Percentiles rank a stretch among this genome's conserved stretches.
These are phyloP conservation scores for Phylloporus sp. DNA, from an alignment of 768 basidiomycete genomes.

Conservation along the genomic window DNA sequence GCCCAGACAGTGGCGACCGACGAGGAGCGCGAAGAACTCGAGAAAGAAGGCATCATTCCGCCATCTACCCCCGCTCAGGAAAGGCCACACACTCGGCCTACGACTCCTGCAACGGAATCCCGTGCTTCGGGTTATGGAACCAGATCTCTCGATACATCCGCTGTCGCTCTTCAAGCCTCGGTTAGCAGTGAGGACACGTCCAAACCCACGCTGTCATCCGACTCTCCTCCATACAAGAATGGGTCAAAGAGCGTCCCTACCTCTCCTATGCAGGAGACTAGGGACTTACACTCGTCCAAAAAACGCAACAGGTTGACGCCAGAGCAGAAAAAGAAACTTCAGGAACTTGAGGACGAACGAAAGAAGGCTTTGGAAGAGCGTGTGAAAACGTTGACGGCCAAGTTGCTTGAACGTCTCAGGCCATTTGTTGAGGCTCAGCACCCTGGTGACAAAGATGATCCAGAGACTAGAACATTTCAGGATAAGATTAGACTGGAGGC, in stretches of 20 bases:
- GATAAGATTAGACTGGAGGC: slow-evolving; percentile 76
- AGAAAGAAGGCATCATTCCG: slow-evolving; percentile 54
- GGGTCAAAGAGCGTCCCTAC: slow-evolving; percentile 23
- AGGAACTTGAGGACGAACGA: slow-evolving; percentile 78
- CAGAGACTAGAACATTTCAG: slow-evolving; percentile 79
- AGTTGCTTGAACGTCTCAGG: slow-evolving; percentile 79
- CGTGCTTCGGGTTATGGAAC: slow-evolving; percentile 4
- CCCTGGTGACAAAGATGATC: slow-evolving; percentile 76
- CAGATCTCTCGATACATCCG: slow-evolving; percentile 12
- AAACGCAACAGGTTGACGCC: slow-evolving; percentile 57
- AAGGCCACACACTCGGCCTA: slow-evolving; percentile 13
- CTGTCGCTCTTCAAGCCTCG: slow-evolving; percentile 18
- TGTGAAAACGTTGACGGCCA: slow-evolving; percentile 66
- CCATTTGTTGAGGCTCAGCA: slow-evolving; percentile 89
- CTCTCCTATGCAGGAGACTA: slow-evolving; percentile 34
- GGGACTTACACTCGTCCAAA: slow-evolving; percentile 30
- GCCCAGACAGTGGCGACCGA: slow-evolving; percentile 87
- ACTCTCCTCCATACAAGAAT: slow-evolving; percentile 16
- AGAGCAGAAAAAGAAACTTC: slow-evolving; percentile 83
- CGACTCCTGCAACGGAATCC: slow-evolving; percentile 14
- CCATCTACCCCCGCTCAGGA: slow-evolving; percentile 16
- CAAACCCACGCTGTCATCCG: slow-evolving; percentile 11
- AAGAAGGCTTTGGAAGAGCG: slow-evolving; percentile 77
- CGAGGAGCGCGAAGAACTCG: slow-evolving; percentile 87
- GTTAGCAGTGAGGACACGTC: slow-evolving; percentile 17